These are phyloP conservation scores for Vitrella brassicaformis DNA, from an alignment of 73 alveolate genomes.

Conservation along the genomic window DNA sequence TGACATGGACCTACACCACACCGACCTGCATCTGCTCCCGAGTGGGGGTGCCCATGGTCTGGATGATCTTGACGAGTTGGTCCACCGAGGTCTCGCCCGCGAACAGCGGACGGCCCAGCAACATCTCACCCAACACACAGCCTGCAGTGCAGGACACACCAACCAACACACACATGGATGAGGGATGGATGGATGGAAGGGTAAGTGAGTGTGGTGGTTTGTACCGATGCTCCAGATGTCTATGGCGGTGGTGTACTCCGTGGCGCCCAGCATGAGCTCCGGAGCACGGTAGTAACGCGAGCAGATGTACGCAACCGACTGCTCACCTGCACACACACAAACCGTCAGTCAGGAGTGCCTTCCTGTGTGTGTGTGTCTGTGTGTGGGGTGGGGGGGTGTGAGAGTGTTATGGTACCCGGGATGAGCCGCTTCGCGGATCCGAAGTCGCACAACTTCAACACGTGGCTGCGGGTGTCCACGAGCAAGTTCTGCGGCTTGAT, in stretches of 20 bases:
- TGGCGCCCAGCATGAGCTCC: constrained; percentile 61
- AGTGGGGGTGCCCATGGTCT: constrained; percentile 25
- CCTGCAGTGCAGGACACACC: constrained; percentile 28
- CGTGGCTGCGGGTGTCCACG: constrained; percentile 54
- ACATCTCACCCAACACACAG: constrained; percentile 78
- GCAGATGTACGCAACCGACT: constrained; percentile 65
- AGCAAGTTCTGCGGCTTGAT: constrained; percentile 52
- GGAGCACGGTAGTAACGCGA: constrained; percentile 78
- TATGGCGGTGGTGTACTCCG: constrained; percentile 54
- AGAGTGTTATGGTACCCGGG: too few relatives aligned
- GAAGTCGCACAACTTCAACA: constrained; percentile 64
- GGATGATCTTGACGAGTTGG: constrained; percentile 72
- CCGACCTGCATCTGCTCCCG: not conserved
- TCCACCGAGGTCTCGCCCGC: constrained; percentile 78
- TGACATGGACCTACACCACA: too few relatives aligned
- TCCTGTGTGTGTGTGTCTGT: too few relatives aligned
- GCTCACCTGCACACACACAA: constrained; percentile 10
- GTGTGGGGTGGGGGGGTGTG: too few relatives aligned
- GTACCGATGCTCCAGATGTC: constrained; percentile 56
- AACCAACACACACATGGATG: not conserved
- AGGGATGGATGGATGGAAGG: not conserved
- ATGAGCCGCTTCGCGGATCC: constrained; percentile 72
- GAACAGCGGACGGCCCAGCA: constrained; percentile 68
- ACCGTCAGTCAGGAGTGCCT: too few relatives aligned
- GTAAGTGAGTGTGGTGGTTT: not conserved